Conservation (phyloP, 495 filamentous ascomycete genomes). For the Endocarpon pusillum region DNA sequence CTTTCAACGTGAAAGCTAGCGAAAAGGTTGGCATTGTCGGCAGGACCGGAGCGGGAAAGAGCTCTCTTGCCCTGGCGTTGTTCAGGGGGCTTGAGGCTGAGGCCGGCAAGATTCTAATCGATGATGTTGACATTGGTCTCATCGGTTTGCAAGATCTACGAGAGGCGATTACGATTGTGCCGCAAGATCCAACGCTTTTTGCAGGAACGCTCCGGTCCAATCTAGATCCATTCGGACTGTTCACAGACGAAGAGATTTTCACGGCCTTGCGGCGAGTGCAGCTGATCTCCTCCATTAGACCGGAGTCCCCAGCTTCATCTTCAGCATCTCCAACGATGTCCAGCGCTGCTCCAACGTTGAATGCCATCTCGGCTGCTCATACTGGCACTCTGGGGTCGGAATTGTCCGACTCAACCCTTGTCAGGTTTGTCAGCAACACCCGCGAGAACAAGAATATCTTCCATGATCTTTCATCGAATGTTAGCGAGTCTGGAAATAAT, state of each 20-base stretch:
- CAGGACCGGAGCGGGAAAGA: slow-evolving; percentile 92
- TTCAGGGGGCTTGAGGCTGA: slow-evolving; percentile 95
- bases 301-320: slow-evolving; percentile 23
- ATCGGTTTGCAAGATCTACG: slow-evolving; percentile 87
- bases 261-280: slow-evolving; percentile 78
- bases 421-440: slow-evolving; percentile 16
- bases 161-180: slow-evolving; percentile 91
- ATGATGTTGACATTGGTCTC: slow-evolving; percentile 69
- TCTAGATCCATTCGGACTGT: slow-evolving; percentile 81
- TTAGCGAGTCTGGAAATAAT: slow-evolving; percentile 87
- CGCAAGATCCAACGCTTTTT: slow-evolving; percentile 95
- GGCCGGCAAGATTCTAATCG: slow-evolving; percentile 74
- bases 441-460: slow-evolving; percentile 85
- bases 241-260: slow-evolving; percentile 87
- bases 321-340: slow-evolving; percentile 6
- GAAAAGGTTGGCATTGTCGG: slow-evolving; percentile 97
- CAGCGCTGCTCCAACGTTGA: slow-evolving; percentile 3
- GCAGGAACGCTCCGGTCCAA: slow-evolving; percentile 90
- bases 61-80: slow-evolving; percentile 84
- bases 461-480: slow-evolving; percentile 63
- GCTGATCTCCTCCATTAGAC: slow-evolving; percentile 50
- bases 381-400: slow-evolving; percentile 7
- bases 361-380: slow-evolving; percentile 11
- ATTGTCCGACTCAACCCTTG: slow-evolving; percentile 24
- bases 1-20: slow-evolving; percentile 66